These are phyloP conservation scores for Eremomyces bilateralis DNA, from an alignment of 495 filamentous ascomycete species.

Conservation along the genomic window DNA sequence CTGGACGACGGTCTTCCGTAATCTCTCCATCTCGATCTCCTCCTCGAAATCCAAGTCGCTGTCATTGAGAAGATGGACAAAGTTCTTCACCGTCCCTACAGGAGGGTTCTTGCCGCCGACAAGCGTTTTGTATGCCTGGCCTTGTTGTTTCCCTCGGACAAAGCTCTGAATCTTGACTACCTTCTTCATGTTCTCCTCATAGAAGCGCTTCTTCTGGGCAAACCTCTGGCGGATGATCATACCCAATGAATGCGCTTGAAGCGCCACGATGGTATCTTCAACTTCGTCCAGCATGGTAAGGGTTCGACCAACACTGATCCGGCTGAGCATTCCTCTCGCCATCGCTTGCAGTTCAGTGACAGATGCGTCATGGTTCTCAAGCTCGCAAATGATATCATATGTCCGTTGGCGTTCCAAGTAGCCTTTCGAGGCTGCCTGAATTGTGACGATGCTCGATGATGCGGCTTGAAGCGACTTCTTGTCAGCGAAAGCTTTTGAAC, in stretches of 20 bases:
- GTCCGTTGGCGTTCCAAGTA: constrained; percentile 31
- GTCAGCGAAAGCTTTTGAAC: constrained; percentile 23
- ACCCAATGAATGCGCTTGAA: constrained; percentile 59
- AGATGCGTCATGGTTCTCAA: constrained; percentile 33
- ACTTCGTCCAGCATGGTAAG: constrained; percentile 59
- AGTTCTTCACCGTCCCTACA: constrained; percentile 88
- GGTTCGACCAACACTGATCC: constrained; percentile 43
- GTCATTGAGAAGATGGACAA: constrained; percentile 93
- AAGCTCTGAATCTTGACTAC: constrained; percentile 98
- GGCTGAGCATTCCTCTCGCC: constrained; percentile 55
- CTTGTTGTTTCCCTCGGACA: constrained; percentile 77
- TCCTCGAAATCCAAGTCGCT: constrained; percentile 98
- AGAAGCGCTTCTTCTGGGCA: constrained; percentile 67
- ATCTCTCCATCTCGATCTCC: constrained; percentile 77
- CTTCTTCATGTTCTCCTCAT: constrained; percentile 92
- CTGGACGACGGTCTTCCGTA: constrained; percentile 86
- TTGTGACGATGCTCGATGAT: constrained; percentile 29
- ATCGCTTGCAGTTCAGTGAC: constrained; percentile 49
- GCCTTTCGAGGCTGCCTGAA: constrained; percentile 57
- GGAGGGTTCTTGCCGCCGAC: constrained; percentile 95
- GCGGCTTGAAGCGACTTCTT: constrained; percentile 37
- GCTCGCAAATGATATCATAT: constrained; percentile 29
- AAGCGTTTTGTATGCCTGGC: constrained; percentile 89
- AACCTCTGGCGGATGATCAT: constrained; percentile 53
- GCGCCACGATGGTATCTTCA: constrained; percentile 46